Evolutionary conservation across 768 basidiomycete species (phyloP).

Genomic region (Mrakia gelida): DNA sequence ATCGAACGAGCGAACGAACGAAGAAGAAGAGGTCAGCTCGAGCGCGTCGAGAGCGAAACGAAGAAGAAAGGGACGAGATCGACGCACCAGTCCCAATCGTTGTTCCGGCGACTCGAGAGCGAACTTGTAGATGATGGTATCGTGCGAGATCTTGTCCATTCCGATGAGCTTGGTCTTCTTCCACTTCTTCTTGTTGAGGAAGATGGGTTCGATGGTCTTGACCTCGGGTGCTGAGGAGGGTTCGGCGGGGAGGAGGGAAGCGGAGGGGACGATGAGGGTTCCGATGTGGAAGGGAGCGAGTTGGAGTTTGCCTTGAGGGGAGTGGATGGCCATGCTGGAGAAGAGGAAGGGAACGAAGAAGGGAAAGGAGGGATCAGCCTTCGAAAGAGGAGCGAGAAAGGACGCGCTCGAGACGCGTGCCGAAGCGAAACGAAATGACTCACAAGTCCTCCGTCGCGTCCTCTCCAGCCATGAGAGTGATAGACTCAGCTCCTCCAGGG

Average conservation of each 20-base stretch:
- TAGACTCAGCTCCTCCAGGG: conserved; percentile 57
- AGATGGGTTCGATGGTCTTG: conserved; percentile 36
- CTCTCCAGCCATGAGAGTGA: conserved; percentile 55
- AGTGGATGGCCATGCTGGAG: conserved; percentile 54
- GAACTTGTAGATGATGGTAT: conserved; percentile 55
- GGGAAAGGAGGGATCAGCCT: too few relatives aligned
- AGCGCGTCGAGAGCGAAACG: neutral
- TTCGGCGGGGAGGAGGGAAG: conserved; percentile 21
- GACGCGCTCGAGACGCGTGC: neutral
- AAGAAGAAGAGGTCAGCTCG: neutral
- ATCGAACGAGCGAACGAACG: too few relatives aligned
- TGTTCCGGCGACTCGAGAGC: conserved; percentile 48
- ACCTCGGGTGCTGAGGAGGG: neutral
- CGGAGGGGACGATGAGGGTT: conserved; percentile 43
- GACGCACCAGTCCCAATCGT: conserved; percentile 49
- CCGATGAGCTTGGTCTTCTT: conserved; percentile 48
- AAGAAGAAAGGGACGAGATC: neutral
- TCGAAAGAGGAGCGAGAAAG: neutral
- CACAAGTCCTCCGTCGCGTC: conserved; percentile 61
- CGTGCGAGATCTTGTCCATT: conserved; percentile 50
- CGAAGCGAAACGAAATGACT: neutral
- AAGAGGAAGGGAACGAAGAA: neutral
- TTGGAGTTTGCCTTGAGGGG: conserved; percentile 51
- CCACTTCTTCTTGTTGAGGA: conserved; percentile 54
- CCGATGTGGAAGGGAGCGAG: conserved; percentile 53